Evolutionary conservation across 2,329 filamentous ascomycete species (phyloP), one percentile per base, ranked within the genome.

Genomic region (Mycosphaerella arachidis): DNA sequence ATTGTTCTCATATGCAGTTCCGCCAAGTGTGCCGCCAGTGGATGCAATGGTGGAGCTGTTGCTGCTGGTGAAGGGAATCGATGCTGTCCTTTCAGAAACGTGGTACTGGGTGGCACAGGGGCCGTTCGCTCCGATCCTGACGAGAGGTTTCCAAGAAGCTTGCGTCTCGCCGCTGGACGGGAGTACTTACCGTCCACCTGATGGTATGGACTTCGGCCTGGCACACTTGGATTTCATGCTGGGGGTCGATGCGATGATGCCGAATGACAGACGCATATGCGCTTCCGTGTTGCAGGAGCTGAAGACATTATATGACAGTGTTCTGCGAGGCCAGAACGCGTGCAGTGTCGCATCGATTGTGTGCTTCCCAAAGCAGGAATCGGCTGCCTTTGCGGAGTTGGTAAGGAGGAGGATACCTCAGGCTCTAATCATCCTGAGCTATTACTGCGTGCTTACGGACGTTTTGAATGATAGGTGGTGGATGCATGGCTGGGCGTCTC

Each of bases 181-280:
- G 55, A 57, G 46, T 40, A 60, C 29, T n/a, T 50, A 50, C 35
- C 55, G 30, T n/a, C 40, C 68, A 10, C 69, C 68, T 1, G 66
- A 71, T 35, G 66, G 66, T 30, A 66, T 71, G 61, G 68, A 70
- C 52, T 67, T 68, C 45, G 68, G 70, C 7, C 58, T 72, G 30
- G 61, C 61, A n/a, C 69, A 72, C 58, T 66, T 72, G 24, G 69
- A 71, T 53, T 71, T 66, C 62, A 70, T 72, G 68, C 64, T 72
- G 50, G 68, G 65, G 3, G 58, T 69, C 20, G 67, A 71, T 20
- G 60, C 63, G 31, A 71, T 72, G 68, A 48, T 69, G 2, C 63
- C 66, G 9, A 68, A 69, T 18, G 69, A 71, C 29, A 58, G 68
- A 51, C 58, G 62, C 33, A 62, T 61, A 4, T 70, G 68, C 58